These are phyloP conservation scores for Eurotiales sp. DNA, from an alignment of 2,329 filamentous ascomycete genomes.

Conservation along the genomic window DNA sequence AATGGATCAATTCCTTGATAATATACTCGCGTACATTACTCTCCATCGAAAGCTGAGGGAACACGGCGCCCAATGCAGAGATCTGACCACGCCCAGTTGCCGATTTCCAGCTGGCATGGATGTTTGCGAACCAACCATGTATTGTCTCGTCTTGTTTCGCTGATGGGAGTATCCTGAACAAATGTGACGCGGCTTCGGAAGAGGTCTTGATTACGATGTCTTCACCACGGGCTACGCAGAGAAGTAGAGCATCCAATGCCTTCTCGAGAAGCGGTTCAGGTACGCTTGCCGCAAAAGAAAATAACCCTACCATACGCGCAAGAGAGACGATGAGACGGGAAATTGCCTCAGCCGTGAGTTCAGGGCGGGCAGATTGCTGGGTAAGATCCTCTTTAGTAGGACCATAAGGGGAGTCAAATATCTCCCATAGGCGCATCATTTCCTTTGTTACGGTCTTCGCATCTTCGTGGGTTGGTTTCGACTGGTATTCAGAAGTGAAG, in stretches of 20 bases:
- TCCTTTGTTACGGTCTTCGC: conserved; percentile 24
- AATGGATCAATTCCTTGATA: conserved; percentile 31
- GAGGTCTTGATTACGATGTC: conserved; percentile 39
- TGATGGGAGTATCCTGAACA: conserved; percentile 36
- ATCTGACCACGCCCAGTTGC: conserved; percentile 43
- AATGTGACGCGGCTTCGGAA: conserved; percentile 35
- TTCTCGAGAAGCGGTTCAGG: conserved; percentile 23
- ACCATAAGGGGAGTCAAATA: conserved; percentile 30
- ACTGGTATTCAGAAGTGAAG: conserved; percentile 15
- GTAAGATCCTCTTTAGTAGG: conserved; percentile 39
- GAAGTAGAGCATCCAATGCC: conserved; percentile 31
- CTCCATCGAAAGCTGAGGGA: conserved; percentile 26
- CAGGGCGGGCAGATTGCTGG: conserved; percentile 35
- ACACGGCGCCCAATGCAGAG: conserved; percentile 39
- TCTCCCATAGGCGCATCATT: conserved; percentile 34
- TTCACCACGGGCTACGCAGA: conserved; percentile 39
- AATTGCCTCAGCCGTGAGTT: conserved; percentile 40
- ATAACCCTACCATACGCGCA: conserved; percentile 23
- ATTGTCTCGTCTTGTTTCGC: conserved; percentile 32
- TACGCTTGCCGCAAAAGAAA: conserved; percentile 9
- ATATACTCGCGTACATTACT: conserved; percentile 26
- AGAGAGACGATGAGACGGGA: conserved; percentile 39
- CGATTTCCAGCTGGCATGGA: conserved; percentile 32
- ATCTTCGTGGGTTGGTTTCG: conserved; percentile 19
- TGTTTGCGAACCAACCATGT: conserved; percentile 37